phyloP scores from a whole-genome alignment of 257 asterid species.

The Haberlea rhodopensis region DNA sequence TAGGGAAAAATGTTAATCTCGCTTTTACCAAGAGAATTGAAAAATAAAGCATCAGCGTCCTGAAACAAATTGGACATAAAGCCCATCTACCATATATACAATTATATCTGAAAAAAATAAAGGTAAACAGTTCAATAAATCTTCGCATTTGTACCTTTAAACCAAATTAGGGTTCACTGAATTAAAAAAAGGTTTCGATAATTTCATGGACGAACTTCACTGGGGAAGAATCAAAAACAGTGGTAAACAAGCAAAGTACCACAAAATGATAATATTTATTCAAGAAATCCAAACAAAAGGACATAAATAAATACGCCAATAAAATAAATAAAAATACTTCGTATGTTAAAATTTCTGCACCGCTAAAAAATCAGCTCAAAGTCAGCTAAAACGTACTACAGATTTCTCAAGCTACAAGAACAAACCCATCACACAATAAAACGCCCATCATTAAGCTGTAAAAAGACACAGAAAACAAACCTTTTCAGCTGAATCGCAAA shows the following conservation, averaged over 20 bases:
- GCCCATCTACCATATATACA: conserved; percentile 16
- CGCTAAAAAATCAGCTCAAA: conserved; percentile 25
- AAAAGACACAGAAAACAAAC: conserved; percentile 16
- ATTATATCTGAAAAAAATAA: conserved; percentile 3
- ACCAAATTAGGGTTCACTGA: conserved; percentile 56
- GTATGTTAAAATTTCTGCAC: conserved; percentile 10
- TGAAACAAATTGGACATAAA: conserved; percentile 15
- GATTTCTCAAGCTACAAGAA: neutral
- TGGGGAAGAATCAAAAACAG: neutral
- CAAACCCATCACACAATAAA: conserved; percentile 12
- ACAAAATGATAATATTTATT: conserved; percentile 19
- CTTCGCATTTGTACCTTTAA: conserved; percentile 14
- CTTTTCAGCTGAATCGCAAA: conserved; percentile 31
- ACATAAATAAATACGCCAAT: conserved; percentile 26
- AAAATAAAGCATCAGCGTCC: conserved; percentile 21
- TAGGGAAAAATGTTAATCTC: conserved; percentile 11
- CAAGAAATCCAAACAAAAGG: conserved; percentile 26
- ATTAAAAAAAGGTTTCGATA: conserved; percentile 7
- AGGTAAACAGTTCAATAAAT: neutral
- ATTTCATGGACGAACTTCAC: conserved; percentile 20
- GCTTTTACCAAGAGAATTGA: conserved; percentile 7
- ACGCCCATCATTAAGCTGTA: neutral
- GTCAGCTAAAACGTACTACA: conserved; percentile 28
- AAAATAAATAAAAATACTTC: conserved; percentile 33
- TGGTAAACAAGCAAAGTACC: conserved; percentile 17